These are phyloP conservation scores for Bruguiera sexangula DNA, from an alignment of 345 rosid genomes.

Conservation along the genomic window DNA sequence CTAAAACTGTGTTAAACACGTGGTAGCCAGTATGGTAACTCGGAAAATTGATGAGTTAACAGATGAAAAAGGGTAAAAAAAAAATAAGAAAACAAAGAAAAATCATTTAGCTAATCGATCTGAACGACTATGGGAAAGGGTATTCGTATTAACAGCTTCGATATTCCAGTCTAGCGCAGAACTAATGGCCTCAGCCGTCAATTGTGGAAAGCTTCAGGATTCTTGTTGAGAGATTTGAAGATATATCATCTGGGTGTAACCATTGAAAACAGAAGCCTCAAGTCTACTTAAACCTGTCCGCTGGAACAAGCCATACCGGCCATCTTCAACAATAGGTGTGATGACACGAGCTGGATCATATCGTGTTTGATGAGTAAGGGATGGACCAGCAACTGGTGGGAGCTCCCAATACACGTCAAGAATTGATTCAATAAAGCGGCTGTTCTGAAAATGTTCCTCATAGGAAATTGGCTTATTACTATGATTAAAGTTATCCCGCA, in stretches of 20 bases:
- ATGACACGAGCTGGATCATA: constrained; percentile 82
- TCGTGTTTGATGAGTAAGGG: constrained; percentile 84
- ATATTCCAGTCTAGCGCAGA: constrained; percentile 16
- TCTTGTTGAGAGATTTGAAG: constrained; percentile 62
- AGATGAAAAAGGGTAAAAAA: not conserved
- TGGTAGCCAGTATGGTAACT: not conserved
- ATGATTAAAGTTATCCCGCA: constrained; percentile 91
- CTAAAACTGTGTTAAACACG: too few species aligned
- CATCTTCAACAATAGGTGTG: constrained; percentile 83
- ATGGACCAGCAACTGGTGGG: constrained; percentile 93
- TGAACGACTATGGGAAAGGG: constrained; percentile 6
- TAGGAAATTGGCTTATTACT: constrained; percentile 60
- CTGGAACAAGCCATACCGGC: constrained; percentile 70
- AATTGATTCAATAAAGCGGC: constrained; percentile 73
- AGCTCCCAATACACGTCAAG: constrained; percentile 95
- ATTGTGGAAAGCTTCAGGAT: constrained; percentile 30
- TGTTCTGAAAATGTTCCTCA: constrained; percentile 77
- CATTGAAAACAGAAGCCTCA: constrained; percentile 77
- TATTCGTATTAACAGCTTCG: constrained; percentile 28
- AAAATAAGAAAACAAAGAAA: not conserved
- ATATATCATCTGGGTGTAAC: constrained; percentile 96
- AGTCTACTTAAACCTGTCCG: constrained; percentile 64
- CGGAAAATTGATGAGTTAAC: not conserved
- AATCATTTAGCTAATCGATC: not conserved
- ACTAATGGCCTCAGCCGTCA: constrained; percentile 15